Conservation (phyloP, 345 rosid genomes). For the Theobroma cacao region DNA sequence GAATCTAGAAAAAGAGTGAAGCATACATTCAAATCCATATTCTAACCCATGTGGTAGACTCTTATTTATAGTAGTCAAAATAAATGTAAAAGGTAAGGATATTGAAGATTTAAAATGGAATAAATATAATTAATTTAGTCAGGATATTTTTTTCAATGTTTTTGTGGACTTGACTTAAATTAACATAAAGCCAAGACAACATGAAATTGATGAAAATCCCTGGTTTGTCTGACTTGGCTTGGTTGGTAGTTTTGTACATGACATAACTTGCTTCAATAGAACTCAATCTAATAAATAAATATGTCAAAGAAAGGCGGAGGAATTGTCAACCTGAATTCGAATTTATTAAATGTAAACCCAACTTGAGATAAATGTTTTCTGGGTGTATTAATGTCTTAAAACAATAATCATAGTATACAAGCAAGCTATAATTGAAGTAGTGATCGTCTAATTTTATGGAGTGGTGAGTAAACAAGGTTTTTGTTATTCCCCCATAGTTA, state of each 20-base stretch:
- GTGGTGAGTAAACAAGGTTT: neutral
- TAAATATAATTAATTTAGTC: no score
- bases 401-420: neutral
- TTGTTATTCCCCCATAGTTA: neutral
- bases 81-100: no score
- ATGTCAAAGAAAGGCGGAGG: neutral
- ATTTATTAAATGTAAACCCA: neutral
- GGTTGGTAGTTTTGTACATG: neutral
- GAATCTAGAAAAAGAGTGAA: no score
- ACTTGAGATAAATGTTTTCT: neutral
- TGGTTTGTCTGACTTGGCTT: neutral
- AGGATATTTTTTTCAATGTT: no score
- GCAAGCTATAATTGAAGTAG: neutral
- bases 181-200: neutral
- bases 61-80: no score
- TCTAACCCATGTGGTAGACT: no score
- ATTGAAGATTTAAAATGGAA: no score
- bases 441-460: neutral
- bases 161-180: neutral
- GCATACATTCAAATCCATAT: no score
- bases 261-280: neutral
- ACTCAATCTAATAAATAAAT: neutral
- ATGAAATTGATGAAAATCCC: neutral
- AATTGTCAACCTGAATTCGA: neutral
- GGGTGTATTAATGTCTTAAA: neutral